These are phyloP conservation scores for Nitzschia sp. DNA, from an alignment of 108 stramenopile genomes.

Conservation along the genomic window DNA sequence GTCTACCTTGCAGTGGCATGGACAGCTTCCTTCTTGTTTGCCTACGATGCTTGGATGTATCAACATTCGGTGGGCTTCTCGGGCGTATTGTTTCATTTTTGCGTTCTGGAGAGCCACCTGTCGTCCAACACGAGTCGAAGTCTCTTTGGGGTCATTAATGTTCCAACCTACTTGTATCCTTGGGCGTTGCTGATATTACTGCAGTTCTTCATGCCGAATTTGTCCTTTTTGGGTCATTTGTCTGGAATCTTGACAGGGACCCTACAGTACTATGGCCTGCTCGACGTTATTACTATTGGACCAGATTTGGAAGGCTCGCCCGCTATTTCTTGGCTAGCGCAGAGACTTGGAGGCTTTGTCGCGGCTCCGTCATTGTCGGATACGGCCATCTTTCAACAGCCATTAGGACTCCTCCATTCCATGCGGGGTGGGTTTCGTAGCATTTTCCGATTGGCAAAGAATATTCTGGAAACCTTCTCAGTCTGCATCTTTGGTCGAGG, in stretches of 20 bases:
- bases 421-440: slow-evolving; percentile 2
- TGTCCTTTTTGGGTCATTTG: slow-evolving; percentile 77
- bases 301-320: slow-evolving; percentile 35
- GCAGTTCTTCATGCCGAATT: slow-evolving; percentile 81
- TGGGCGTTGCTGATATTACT: slow-evolving; percentile 71
- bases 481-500: slow-evolving; percentile 53
- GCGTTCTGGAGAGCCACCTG: slow-evolving; percentile 70
- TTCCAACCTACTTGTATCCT: slow-evolving; percentile 76
- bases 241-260: slow-evolving; percentile 73
- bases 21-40: slow-evolving; percentile 32
- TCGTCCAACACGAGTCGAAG: slow-evolving; percentile 46
- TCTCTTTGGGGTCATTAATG: slow-evolving; percentile 72
- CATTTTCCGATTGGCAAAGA: slow-evolving; percentile 25
- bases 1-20: slow-evolving; percentile 65
- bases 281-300: slow-evolving; percentile 44
- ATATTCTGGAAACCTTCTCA: slow-evolving; percentile 49
- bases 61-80: slow-evolving; percentile 81
- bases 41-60: slow-evolving; percentile 55
- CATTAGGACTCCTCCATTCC: slow-evolving; percentile 26
- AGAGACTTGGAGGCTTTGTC: slow-evolving; percentile 34
- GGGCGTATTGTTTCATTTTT: slow-evolving; percentile 84
- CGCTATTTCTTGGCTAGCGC: slow-evolving; percentile 6
- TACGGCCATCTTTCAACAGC: slow-evolving; percentile 10
- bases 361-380: neutral
- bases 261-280: slow-evolving; percentile 54